Conservation (phyloP, 805 yeast species). For the Cyberlindnera xylosilytica region DNA sequence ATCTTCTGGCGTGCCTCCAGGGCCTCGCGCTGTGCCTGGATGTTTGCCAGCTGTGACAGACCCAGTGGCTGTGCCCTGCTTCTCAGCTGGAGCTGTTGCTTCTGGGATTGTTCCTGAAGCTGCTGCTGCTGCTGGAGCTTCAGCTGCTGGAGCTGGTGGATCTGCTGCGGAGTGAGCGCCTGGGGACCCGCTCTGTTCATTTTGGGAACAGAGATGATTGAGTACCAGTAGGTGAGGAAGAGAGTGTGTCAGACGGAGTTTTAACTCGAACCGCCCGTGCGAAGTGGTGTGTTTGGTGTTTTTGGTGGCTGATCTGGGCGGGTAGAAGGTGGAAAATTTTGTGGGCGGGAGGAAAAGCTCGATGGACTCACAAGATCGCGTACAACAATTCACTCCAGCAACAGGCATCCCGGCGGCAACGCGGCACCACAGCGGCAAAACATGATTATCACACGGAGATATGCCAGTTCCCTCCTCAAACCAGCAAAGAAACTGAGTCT, state of each 20-base stretch:
- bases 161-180: slow-evolving; percentile 10
- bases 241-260: not conserved
- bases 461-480: slow-evolving; percentile 11
- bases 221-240: not conserved
- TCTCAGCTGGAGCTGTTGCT: slow-evolving; percentile 11
- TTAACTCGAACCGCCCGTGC: not conserved
- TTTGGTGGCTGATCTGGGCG: not conserved
- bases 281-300: not conserved
- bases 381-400: not conserved
- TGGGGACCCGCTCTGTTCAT: slow-evolving; percentile 13
- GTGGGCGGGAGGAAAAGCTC: not conserved
- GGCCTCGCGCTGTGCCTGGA: slow-evolving; percentile 23
- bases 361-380: too few relatives aligned
- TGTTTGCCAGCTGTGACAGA: slow-evolving; percentile 15
- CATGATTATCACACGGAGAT: slow-evolving; percentile 1
- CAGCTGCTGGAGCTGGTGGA: slow-evolving; percentile 14
- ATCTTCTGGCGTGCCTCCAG: slow-evolving; percentile 44
- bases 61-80: slow-evolving; percentile 14
- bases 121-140: slow-evolving; percentile 13
- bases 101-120: slow-evolving; percentile 10
- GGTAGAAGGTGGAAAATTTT: slow-evolving; percentile 1
- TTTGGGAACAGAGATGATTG: not conserved
- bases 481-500: slow-evolving; percentile 17
- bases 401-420: not conserved
- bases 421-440: not conserved